Conservation (phyloP, 768 basidiomycete species). For the Xerocomellus chrysenteron region DNA sequence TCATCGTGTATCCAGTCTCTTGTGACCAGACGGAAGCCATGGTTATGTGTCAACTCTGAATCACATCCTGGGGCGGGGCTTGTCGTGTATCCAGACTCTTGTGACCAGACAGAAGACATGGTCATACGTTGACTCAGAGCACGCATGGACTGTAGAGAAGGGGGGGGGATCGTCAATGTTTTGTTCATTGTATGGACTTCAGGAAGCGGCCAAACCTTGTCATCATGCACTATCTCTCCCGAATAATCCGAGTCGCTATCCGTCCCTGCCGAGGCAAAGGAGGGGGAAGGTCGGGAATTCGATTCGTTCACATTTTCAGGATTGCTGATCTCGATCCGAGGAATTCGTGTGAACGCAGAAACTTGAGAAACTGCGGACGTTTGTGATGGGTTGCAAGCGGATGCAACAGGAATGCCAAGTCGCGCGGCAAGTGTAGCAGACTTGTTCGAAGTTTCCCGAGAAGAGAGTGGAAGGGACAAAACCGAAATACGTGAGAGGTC, state of each 20-base stretch:
- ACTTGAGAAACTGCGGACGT: not conserved
- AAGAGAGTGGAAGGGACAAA: not conserved
- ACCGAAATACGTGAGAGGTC: not conserved
- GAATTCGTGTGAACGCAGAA: not conserved
- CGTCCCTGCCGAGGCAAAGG: not conserved
- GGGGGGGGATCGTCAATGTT: not conserved
- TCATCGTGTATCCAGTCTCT: conserved; percentile 44
- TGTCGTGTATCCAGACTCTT: conserved; percentile 45
- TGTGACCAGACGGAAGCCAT: conserved; percentile 28
- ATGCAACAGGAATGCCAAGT: conserved; percentile 5
- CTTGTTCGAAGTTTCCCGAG: conserved; percentile 7
- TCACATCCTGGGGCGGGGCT: conserved; percentile 1
- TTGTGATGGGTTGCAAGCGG: not conserved
- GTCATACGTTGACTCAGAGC: conserved; percentile 14
- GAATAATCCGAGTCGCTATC: conserved; percentile 6
- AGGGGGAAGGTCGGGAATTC: not conserved
- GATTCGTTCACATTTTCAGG: not conserved
- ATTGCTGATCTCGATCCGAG: conserved; percentile 1
- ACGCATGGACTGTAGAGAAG: not conserved
- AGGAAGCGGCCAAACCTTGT: conserved; percentile 11
- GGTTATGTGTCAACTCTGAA: conserved; percentile 14
- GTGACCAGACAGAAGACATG: conserved; percentile 26
- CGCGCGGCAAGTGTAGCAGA: conserved; percentile 7
- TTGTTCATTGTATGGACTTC: conserved; percentile 3
- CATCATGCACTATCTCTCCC: not conserved